Percentiles rank a stretch among this genome's conserved stretches.
Evolutionary conservation across 83 land plant genomes (phyloP).

Genomic region (Picea abies): DNA sequence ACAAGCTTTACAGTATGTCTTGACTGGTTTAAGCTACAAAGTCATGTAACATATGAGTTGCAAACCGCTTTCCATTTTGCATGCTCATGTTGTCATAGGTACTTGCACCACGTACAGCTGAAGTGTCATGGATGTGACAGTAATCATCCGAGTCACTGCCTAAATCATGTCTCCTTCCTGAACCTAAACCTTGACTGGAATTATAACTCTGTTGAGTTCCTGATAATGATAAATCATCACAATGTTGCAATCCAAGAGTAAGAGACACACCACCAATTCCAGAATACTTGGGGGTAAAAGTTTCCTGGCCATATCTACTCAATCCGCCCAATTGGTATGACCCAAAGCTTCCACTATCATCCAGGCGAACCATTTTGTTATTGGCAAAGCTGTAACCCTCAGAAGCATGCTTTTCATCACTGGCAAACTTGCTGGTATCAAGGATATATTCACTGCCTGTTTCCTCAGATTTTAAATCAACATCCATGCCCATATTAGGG

Average conservation of each 20-base stretch:
- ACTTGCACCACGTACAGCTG: neutral
- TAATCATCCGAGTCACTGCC: neutral
- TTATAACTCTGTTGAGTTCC: slow-evolving; percentile 40
- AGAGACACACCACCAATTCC: slow-evolving; percentile 63
- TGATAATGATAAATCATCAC: slow-evolving; percentile 38
- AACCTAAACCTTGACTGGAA: neutral
- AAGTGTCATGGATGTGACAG: slow-evolving; percentile 10
- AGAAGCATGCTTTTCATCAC: neutral
- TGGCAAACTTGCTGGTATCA: slow-evolving; percentile 6
- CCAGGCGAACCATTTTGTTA: slow-evolving; percentile 27
- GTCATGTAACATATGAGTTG: slow-evolving; percentile 6
- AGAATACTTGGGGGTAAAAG: slow-evolving; percentile 4
- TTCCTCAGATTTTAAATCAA: slow-evolving; percentile 9
- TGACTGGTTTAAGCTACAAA: slow-evolving; percentile 8
- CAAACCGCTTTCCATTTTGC: slow-evolving; percentile 9
- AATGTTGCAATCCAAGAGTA: slow-evolving; percentile 73
- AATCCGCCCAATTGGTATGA: slow-evolving; percentile 54
- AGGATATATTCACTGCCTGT: slow-evolving; percentile 1
- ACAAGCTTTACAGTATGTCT: too few species aligned
- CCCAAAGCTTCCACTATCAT: slow-evolving; percentile 26
- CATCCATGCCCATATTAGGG: slow-evolving; percentile 6
- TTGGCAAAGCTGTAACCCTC: slow-evolving; percentile 30
- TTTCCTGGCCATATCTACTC: slow-evolving; percentile 38
- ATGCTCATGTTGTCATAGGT: neutral
- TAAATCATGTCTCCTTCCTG: neutral